These are phyloP conservation scores for Sugiyamaella lignohabitans DNA, from an alignment of 805 yeast genomes.

Conservation along the genomic window DNA sequence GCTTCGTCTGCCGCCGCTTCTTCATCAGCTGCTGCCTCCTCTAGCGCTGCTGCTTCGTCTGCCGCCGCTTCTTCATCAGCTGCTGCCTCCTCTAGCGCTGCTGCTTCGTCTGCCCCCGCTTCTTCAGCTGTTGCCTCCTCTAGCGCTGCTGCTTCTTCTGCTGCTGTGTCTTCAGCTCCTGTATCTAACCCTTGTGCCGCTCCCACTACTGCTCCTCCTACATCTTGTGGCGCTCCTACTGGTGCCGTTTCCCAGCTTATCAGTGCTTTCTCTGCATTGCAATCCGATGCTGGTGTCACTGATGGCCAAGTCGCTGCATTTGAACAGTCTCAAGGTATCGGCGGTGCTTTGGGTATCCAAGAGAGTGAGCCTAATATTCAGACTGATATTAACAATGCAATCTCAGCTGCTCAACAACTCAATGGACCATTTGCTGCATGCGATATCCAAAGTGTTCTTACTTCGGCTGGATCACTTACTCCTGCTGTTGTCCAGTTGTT, in stretches of 20 bases:
- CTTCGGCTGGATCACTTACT: no score
- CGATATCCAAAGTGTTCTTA: no score
- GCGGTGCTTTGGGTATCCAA: no score
- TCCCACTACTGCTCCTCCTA: conserved; percentile 34
- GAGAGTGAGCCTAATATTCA: no score
- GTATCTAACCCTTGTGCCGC: not conserved
- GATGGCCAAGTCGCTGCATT: no score
- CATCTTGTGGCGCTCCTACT: conserved; percentile 82
- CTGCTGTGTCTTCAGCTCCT: not conserved
- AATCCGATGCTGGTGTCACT: no score
- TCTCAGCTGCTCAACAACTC: no score
- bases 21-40: not conserved
- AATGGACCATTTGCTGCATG: no score
- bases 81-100: not conserved
- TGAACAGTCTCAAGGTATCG: no score
- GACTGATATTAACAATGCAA: no score
- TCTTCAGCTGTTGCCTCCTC: not conserved
- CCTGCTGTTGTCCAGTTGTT: no score
- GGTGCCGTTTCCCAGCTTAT: conserved; percentile 93
- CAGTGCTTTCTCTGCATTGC: no score
- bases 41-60: not conserved
- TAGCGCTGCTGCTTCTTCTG: not conserved
- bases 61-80: not conserved
- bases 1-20: conserved; percentile 1
- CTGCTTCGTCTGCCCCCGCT: not conserved